These are phyloP conservation scores for Xerocomellus dryophilus DNA, from an alignment of 768 basidiomycete genomes.

Conservation along the genomic window DNA sequence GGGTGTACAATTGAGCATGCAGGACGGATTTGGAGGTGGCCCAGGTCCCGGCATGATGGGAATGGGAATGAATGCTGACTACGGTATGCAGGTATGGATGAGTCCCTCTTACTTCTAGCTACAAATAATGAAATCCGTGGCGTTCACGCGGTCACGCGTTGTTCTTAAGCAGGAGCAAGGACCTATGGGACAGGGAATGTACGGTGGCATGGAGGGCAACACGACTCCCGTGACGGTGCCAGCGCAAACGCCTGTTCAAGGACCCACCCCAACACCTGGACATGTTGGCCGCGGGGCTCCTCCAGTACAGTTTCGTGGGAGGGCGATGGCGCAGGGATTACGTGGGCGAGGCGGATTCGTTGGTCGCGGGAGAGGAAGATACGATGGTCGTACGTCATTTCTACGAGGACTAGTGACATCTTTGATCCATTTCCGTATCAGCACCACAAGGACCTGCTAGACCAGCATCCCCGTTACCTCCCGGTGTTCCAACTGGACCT, in stretches of 20 bases:
- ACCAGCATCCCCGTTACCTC: conserved; percentile 81
- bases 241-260: conserved; percentile 34
- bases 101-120: conserved; percentile 29
- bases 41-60: conserved; percentile 59
- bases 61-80: conserved; percentile 71
- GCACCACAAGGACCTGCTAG: conserved; percentile 58
- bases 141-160: conserved; percentile 26
- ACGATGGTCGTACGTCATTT: conserved; percentile 39
- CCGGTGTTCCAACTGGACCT: conserved; percentile 84
- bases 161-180: conserved; percentile 49
- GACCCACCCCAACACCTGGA: conserved; percentile 30
- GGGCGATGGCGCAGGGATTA: conserved; percentile 41
- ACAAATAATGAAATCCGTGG: conserved; percentile 39
- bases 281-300: conserved; percentile 31
- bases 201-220: conserved; percentile 57
- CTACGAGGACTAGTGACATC: background rate
- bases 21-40: conserved; percentile 40
- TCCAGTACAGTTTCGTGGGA: conserved; percentile 44
- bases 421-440: conserved; percentile 7
- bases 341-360: conserved; percentile 44
- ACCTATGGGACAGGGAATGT: conserved; percentile 67
- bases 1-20: conserved; percentile 40
- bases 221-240: conserved; percentile 46
- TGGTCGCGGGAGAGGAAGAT: conserved; percentile 37
- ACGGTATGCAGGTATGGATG: conserved; percentile 66